Base-by-base conservation (phyloP, 2,329 filamentous ascomycete species). In the Knoxdaviesia capensis region DNA sequence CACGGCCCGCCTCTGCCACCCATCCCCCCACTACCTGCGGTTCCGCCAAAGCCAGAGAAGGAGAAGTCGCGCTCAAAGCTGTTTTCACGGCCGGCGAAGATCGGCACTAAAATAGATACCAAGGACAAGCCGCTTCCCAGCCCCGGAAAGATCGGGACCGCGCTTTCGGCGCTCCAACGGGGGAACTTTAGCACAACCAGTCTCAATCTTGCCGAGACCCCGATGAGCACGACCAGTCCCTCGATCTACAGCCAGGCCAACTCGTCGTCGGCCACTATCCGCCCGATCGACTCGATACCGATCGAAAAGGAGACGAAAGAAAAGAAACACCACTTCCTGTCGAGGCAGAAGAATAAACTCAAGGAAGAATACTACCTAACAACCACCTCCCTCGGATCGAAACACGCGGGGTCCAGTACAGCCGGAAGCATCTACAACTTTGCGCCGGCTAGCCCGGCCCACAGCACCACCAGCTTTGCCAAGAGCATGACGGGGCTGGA, bases 351-450 rank as follows among this genome's bases (percentile, higher is more conserved):
- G 53, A 71, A 86, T 52, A 87, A 86, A 55, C 62, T 83, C 44
- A 80, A 79, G 57, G 78, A 84, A 48, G 81, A 86, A 46, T 76
- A 74, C 47, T 70, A 77, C 50, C 64, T 86, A 3, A 77, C 80
- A 2, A 86, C 81, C 4, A 79, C 79, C 3, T 73, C 75, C 45
- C 85, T 79, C 56, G 87, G 83, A 52, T 86, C 81, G 1, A 71
- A 72, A 49, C 33, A 64, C 52, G 20, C 20, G 20, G 20, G 20
- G 20, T 20, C 20, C 20, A 20, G 20, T 20, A 20, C 80, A 3
- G 80, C 82, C 0, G 79, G 74, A 49, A 83, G 80, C 43, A 59
- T 88, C 5, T 88, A 88, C 61, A 85, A 75, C 47, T 87, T 88
- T 57, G 59, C 82, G 2, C 81, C 81, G 1, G 69, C 77, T 6